Evolutionary conservation across 441 rosid genomes (phyloP).

Genomic region (Kokia cookei): DNA sequence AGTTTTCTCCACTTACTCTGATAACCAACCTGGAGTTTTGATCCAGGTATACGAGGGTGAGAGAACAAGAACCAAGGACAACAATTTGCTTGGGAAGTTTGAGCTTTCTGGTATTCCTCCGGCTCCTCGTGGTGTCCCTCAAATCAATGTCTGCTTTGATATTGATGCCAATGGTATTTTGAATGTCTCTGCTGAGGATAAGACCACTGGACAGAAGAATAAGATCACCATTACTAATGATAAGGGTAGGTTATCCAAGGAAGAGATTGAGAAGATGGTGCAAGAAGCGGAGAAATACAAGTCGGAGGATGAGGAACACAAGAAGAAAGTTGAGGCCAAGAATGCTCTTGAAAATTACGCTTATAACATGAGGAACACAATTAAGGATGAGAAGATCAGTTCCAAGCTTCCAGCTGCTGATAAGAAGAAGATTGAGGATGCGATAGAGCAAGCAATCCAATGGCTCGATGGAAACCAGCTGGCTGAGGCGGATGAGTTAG

Average conservation of each 20-base stretch:
- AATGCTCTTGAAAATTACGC: conserved; percentile 25
- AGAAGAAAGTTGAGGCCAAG: conserved; percentile 77
- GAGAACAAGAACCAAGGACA: conserved; percentile 64
- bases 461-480: conserved; percentile 68
- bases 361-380: conserved; percentile 4
- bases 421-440: conserved; percentile 73
- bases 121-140: conserved; percentile 72
- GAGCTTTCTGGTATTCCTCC: conserved; percentile 77
- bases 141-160: conserved; percentile 63
- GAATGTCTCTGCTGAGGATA: conserved; percentile 78
- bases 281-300: conserved; percentile 76
- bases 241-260: conserved; percentile 67
- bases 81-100: conserved; percentile 70
- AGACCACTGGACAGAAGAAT: conserved; percentile 77
- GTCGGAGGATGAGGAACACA: conserved; percentile 70
- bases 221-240: conserved; percentile 71
- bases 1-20: conserved; percentile 54
- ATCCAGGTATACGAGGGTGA: conserved; percentile 80
- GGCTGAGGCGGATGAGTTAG: conserved; percentile 65
- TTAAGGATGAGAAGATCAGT: conserved; percentile 53
- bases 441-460: conserved; percentile 53
- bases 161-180: conserved; percentile 66
- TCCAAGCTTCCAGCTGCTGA: conserved; percentile 45
- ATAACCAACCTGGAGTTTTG: conserved; percentile 71
- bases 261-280: conserved; percentile 64